Evolutionary conservation across 805 yeast species (phyloP), one percentile per base, ranked within the genome.

Genomic region (Scheffersomyces coipomensis): DNA sequence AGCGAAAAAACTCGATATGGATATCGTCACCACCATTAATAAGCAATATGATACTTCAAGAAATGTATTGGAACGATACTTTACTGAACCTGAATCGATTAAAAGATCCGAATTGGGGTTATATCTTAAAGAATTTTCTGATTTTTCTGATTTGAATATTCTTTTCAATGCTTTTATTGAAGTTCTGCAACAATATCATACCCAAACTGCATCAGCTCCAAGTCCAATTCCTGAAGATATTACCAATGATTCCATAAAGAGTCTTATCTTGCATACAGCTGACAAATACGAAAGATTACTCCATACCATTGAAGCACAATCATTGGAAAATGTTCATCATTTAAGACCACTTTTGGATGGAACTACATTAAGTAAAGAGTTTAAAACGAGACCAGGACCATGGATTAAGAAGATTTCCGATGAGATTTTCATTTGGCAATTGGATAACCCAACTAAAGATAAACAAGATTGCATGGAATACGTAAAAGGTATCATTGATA

Each of bases 301-400:
- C 17, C 37, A 57, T 2, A 38, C 44, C 12, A 64, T 80, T 12
- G 43, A 47, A 0, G 53, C 52, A 3, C 47, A 56, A 9, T 58
- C 58, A 6, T 64, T 86, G 35, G 52, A 47, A 2, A 54, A 68
- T 2, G 80, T 75, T 0, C 71, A 78, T 52, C 55, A 51, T 0
- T 43, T 84, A 40, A 85, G 79, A 52, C 86, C 91, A 1, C 47
- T 87, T 5, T 60, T 90, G 10, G 88, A 87, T 58, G 95, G 99
- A 12, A 88, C 85, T 49, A 75, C 77, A 33, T 59, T 91, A 33
- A 64, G 75, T 37, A 61, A 66, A 31, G 59, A 68, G 16, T 59
- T 85, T 21, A 62, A 71, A 17, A 66, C 68, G 39, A 85, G 83
- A 53, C 87, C 91, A 0, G 99, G 99, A 0, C 89, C 90, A 5